Evolutionary conservation across 2,329 filamentous ascomycete species (phyloP).

Genomic region (Calonectria naviculata): DNA sequence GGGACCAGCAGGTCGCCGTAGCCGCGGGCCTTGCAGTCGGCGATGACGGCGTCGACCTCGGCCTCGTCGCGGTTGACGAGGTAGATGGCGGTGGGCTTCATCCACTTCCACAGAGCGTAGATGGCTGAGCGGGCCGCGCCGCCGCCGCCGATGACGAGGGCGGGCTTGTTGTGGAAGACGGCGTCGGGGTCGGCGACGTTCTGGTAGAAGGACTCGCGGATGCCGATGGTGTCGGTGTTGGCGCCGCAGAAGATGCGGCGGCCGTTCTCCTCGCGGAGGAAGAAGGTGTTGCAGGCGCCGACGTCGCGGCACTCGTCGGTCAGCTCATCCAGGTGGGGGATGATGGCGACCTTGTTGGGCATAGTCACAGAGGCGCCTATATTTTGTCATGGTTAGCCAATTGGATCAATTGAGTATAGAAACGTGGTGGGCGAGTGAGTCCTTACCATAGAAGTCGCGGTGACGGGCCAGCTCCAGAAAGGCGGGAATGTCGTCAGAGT

Average conservation of each 20-base stretch:
- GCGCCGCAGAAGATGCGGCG: constrained; percentile 72
- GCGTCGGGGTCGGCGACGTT: constrained; percentile 59
- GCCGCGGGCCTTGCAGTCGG: constrained; percentile 69
- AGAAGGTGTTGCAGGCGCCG: constrained; percentile 85
- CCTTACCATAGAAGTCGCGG: constrained; percentile 70
- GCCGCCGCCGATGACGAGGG: constrained; percentile 80
- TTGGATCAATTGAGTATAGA: background rate
- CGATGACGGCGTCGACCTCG: constrained; percentile 75
- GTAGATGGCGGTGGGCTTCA: constrained; percentile 77
- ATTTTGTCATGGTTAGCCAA: background rate
- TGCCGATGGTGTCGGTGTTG: constrained; percentile 85
- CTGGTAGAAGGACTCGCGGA: constrained; percentile 76
- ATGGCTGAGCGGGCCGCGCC: constrained; percentile 83
- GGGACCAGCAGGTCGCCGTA: constrained; percentile 71
- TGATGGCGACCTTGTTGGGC: constrained; percentile 85
- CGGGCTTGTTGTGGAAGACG: constrained; percentile 69
- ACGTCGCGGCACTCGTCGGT: constrained; percentile 79
- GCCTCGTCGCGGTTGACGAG: constrained; percentile 78
- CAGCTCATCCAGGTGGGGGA: constrained; percentile 77
- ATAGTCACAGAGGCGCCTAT: constrained; percentile 80
- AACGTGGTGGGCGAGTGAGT: background rate
- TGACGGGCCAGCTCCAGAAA: constrained; percentile 65
- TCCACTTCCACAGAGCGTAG: constrained; percentile 78
- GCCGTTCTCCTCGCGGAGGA: constrained; percentile 64
- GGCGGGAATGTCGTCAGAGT: constrained; percentile 59